A percentile compares a stretch with the other conserved stretches of the same genome.
Evolutionary conservation across 1,139 yeast genomes (phyloP).

Genomic region (Protomyces lactucae-debilis): DNA sequence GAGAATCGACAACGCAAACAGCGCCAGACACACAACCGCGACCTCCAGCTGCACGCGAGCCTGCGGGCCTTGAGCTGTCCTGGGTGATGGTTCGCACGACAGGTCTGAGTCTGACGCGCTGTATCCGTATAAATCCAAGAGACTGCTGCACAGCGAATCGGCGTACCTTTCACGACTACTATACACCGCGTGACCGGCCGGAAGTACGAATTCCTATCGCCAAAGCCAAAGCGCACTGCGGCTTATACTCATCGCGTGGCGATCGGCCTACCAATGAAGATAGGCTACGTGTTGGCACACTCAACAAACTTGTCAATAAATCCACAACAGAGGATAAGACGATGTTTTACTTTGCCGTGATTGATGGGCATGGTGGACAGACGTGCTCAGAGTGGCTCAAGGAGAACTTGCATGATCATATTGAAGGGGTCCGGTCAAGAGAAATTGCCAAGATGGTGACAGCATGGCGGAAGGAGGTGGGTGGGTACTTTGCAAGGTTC

Average conservation of each 20-base stretch:
- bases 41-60: too few species aligned
- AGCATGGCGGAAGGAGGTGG: conserved; percentile 23
- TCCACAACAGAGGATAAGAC: conserved; percentile 5
- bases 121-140: too few species aligned
- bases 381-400: conserved; percentile 15
- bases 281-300: conserved; percentile 55
- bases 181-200: conserved; percentile 19
- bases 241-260: conserved; percentile 73
- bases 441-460: conserved; percentile 25
- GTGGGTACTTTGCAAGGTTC: conserved; percentile 22
- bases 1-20: too few species aligned
- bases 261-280: conserved; percentile 80
- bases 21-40: too few species aligned
- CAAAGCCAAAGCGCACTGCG: conserved; percentile 71
- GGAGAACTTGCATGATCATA: conserved; percentile 42
- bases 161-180: conserved; percentile 14
- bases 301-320: conserved; percentile 36
- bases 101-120: too few species aligned
- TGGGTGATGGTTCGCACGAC: too few species aligned
- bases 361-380: conserved; percentile 27
- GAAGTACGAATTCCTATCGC: conserved; percentile 50
- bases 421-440: conserved; percentile 48
- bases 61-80: too few species aligned
- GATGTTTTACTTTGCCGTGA: conserved; percentile 23
- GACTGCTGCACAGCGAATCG: neutral